These are phyloP conservation scores for Colletotrichum horii DNA, from an alignment of 2,329 filamentous ascomycete species.

Conservation along the genomic window DNA sequence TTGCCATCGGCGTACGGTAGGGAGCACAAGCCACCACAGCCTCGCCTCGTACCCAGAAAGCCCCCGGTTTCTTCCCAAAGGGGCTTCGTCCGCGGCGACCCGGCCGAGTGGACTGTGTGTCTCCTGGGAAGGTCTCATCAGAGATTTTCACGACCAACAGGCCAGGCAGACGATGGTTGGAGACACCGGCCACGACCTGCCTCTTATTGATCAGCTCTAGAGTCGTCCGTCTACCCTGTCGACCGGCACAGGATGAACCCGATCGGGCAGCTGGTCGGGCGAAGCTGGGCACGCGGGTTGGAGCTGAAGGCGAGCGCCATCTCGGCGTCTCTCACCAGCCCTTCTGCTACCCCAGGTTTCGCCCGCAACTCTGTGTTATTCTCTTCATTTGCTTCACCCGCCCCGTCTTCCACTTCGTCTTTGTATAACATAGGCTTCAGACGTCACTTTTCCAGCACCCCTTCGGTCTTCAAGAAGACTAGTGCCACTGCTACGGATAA, in stretches of 20 bases:
- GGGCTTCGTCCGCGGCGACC: slow-evolving; percentile 2
- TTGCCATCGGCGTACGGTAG: slow-evolving; percentile 3
- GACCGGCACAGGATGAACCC: slow-evolving; percentile 12
- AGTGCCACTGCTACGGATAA: background rate
- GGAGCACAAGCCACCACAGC: slow-evolving; percentile 15
- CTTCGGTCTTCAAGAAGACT: background rate
- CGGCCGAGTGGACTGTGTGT: background rate
- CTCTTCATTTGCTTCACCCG: background rate
- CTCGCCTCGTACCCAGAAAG: background rate
- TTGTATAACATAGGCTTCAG: slow-evolving; percentile 5
- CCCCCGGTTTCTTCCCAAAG: slow-evolving; percentile 11
- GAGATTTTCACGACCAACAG: slow-evolving; percentile 10
- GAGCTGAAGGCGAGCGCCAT: background rate
- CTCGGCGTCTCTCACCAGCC: background rate
- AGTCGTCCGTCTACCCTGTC: background rate
- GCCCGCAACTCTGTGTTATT: background rate
- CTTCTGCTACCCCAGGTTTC: background rate
- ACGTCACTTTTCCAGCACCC: background rate
- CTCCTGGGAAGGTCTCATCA: slow-evolving; percentile 3
- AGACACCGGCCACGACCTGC: slow-evolving; percentile 5
- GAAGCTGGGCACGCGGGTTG: slow-evolving; percentile 5
- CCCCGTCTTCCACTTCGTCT: background rate
- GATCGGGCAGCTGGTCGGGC: slow-evolving; percentile 18
- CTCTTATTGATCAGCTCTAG: background rate
- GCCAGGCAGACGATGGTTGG: background rate